Evolutionary conservation across 768 basidiomycete species (phyloP), one percentile per base, ranked within the genome.

Genomic region (Psilocybe azurescens): DNA sequence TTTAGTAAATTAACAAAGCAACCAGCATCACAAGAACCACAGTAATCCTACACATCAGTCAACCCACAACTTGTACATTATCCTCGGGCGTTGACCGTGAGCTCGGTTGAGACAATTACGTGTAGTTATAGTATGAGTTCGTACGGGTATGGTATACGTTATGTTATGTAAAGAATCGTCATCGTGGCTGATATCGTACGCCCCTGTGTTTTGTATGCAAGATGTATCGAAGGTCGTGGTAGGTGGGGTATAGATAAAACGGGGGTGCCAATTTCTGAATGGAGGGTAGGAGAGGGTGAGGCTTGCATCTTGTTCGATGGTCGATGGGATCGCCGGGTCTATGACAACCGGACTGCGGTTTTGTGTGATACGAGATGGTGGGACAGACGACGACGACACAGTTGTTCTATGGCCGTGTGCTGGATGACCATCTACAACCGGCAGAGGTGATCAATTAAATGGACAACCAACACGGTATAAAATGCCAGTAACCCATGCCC

Each of bases 101-200:
- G 14, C 48, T 50, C 48, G n/a, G 14, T 11, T 20, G n/a, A 28
- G 11, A 49, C n/a, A 54, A 64, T 39, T 53, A 62, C 39, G 41
- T 20, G 41, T 33, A 36, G 53, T 50, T 24, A 50, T 53, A 53
- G 52, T 54, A 54, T 32, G 29, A 60, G 32, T 54, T 32, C 53
- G 20, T 50, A 36, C 16, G 53, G 41, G 58, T 53, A 44, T 54
- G 41, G 58, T 53, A 44, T 54, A 51, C 36, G 59, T 52, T 53
- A 60, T 46, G 46, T 53, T 60, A 60, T 18, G 20, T 52, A 24
- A 24, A 41, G 28, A 18, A 60, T 53, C 41, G 52, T 60, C 59
- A 32, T 38, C 44, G 52, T 52, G 24, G 24, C 24, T 24, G 24
- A 10, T 36, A 60, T 47, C 52, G 44, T 24, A 28, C 4, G 49